Conservation (phyloP, 2,329 filamentous ascomycete species). For the Calonectria henricotiae region DNA sequence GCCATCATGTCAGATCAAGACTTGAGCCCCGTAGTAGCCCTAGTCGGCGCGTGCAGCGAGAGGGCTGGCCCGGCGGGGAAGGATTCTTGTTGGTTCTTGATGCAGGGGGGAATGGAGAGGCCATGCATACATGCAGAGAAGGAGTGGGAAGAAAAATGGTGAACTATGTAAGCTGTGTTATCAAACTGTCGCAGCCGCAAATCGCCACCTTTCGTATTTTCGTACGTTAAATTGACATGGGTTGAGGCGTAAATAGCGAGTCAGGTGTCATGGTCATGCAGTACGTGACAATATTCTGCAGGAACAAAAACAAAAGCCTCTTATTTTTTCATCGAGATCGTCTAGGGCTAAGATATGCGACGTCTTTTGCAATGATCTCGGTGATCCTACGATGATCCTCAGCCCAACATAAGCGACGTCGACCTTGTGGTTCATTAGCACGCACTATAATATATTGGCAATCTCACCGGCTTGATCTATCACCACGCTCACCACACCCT, state of each 20-base stretch:
- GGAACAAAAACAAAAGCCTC: background rate
- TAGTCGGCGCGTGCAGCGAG: conserved; percentile 25
- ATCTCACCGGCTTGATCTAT: conserved; percentile 21
- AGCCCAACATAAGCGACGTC: conserved; percentile 19
- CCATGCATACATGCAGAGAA: conserved; percentile 19
- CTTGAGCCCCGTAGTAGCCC: conserved; percentile 7
- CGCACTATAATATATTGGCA: conserved; percentile 27
- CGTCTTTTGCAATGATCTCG: conserved; percentile 10
- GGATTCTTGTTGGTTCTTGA: conserved; percentile 39
- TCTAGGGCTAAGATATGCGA: background rate
- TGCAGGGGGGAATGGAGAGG: conserved; percentile 47
- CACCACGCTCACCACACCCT: conserved; percentile 30
- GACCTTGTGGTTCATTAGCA: conserved; percentile 16
- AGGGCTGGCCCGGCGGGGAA: conserved; percentile 43
- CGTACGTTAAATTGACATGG: conserved; percentile 19
- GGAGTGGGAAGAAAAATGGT: background rate
- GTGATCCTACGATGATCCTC: conserved; percentile 6
- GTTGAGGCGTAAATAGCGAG: conserved; percentile 8
- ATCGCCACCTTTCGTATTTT: conserved; percentile 6
- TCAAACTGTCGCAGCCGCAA: conserved; percentile 9
- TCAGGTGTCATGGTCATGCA: background rate
- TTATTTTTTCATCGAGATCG: background rate
- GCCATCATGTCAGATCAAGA: conserved; percentile 23
- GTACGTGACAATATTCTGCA: background rate
- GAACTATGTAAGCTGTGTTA: background rate